Percentiles rank a stretch among this genome's conserved stretches.
These are phyloP conservation scores for Bipolaris sorokiniana DNA, from an alignment of 2,329 filamentous ascomycete species.

Conservation along the genomic window DNA sequence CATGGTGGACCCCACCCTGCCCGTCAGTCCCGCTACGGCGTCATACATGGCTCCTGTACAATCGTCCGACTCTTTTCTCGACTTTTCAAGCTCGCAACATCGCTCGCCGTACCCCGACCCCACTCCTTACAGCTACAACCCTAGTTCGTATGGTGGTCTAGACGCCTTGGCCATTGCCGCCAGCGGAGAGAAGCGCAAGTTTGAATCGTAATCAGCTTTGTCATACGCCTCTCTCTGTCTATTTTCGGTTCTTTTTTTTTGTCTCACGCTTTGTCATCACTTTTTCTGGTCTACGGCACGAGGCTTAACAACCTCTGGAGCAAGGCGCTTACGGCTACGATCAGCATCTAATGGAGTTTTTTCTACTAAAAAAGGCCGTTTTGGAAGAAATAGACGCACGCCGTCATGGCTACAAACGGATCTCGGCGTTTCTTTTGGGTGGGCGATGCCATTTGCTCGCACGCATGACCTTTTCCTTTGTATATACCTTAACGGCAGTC, in stretches of 20 bases:
- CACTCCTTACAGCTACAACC: slow-evolving; percentile 32
- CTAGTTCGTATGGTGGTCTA: slow-evolving; percentile 42
- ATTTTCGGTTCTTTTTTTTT: too few species aligned
- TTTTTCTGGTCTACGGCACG: slow-evolving; percentile 2
- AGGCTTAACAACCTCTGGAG: slow-evolving; percentile 1
- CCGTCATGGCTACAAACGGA: slow-evolving; percentile 49
- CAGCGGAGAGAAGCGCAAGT: slow-evolving; percentile 48
- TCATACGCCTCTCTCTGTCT: too few species aligned
- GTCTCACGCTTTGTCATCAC: background rate
- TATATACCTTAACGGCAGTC: slow-evolving; percentile 22
- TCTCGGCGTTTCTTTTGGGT: slow-evolving; percentile 22
- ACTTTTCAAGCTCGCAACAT: slow-evolving; percentile 23
- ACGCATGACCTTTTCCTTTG: slow-evolving; percentile 9
- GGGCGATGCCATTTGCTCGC: slow-evolving; percentile 12
- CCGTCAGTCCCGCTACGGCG: slow-evolving; percentile 34
- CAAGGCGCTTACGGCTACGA: slow-evolving; percentile 22
- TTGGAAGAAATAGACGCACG: slow-evolving; percentile 47
- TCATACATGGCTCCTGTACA: slow-evolving; percentile 43
- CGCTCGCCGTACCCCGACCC: slow-evolving; percentile 44
- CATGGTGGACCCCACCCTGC: slow-evolving; percentile 39
- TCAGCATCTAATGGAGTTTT: slow-evolving; percentile 19
- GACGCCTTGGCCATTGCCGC: slow-evolving; percentile 48
- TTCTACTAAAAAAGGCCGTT: slow-evolving; percentile 23
- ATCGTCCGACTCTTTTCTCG: slow-evolving; percentile 29
- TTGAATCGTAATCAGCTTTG: slow-evolving; percentile 25